These are phyloP conservation scores for Trametes sp. DNA, from an alignment of 1,284 basidiomycete genomes.

Conservation along the genomic window DNA sequence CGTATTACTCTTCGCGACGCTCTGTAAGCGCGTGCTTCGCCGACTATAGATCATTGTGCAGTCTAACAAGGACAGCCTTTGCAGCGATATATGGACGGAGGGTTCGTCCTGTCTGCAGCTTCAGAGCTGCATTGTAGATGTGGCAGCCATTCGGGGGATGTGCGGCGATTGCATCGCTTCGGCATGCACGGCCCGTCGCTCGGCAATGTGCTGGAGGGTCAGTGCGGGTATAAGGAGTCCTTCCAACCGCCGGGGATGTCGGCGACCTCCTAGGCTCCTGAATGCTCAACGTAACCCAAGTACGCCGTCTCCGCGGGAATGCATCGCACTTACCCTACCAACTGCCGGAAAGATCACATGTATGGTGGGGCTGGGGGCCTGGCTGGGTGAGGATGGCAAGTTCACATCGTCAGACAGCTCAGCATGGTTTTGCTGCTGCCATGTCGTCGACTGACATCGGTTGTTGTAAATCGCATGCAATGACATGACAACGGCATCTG, in stretches of 20 bases:
- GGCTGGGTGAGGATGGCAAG: not conserved
- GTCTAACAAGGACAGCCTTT: no score
- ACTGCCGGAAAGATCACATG: not conserved
- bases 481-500: no score
- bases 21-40: no score
- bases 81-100: no score
- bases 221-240: not conserved
- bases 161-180: not conserved
- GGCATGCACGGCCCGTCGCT: not conserved
- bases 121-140: no score
- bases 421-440: not conserved
- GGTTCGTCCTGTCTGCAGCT: no score
- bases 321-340: not conserved
- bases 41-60: no score
- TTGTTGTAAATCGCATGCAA: not conserved
- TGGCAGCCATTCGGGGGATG: not conserved
- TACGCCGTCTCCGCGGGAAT: not conserved
- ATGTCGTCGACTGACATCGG: not conserved
- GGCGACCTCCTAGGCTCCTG: not conserved
- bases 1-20: not conserved
- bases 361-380: no score
- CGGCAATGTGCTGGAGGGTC: not conserved
- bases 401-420: not conserved
- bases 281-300: not conserved
- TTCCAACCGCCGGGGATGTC: not conserved